Conservation (phyloP, 441 rosid species). For the Populus hybrid region DNA sequence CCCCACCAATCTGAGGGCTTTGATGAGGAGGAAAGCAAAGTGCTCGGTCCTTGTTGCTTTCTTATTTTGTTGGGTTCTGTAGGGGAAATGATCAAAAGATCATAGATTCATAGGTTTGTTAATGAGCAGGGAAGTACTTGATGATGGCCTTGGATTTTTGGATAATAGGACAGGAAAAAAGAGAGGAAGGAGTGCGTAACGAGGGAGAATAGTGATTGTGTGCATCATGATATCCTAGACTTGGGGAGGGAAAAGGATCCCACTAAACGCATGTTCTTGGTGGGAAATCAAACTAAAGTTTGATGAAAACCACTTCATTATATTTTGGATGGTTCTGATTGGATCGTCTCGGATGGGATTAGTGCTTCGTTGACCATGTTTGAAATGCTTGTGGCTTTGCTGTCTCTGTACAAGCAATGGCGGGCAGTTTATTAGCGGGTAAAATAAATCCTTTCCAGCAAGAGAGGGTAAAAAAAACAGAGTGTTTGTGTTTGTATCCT, state of each 20-base stretch:
- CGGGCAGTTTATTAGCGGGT: not conserved
- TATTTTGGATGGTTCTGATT: constrained; percentile 34
- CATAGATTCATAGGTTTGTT: constrained; percentile 13
- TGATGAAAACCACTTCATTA: constrained; percentile 17
- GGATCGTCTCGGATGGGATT: constrained; percentile 12
- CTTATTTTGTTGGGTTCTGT: no score
- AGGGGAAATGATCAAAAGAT: not conserved
- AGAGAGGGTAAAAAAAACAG: no score
- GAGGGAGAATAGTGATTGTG: constrained; percentile 18
- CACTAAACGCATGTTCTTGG: constrained; percentile 8
- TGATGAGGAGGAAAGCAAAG: not conserved
- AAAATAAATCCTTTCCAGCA: not conserved
- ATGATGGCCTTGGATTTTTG: constrained; percentile 12
- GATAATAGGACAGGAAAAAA: not conserved
- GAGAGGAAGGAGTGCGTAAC: not conserved
- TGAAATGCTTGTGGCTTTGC: not conserved
- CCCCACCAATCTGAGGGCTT: not conserved
- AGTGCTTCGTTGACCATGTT: constrained; percentile 29
- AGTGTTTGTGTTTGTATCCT: no score
- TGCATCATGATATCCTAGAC: constrained; percentile 30
- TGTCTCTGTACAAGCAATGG: not conserved
- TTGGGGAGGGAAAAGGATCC: constrained; percentile 22
- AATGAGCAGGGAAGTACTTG: not conserved
- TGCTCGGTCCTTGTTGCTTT: not conserved
- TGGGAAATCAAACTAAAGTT: constrained; percentile 19